Conservation (phyloP, 495 filamentous ascomycete species). For the Paragyromitra xinjiangensis region DNA sequence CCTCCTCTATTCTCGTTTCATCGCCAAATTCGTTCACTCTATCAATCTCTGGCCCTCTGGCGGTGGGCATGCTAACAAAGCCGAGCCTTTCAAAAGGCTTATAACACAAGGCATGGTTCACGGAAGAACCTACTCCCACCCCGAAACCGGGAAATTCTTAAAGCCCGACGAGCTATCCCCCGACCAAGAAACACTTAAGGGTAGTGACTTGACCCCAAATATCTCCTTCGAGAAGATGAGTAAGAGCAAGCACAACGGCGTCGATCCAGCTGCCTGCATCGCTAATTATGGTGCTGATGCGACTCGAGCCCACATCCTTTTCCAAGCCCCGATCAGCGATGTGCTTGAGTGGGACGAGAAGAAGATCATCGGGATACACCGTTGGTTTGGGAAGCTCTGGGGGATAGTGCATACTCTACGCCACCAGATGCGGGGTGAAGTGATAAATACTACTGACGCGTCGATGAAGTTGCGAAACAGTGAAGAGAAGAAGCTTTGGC, state of each 20-base stretch:
- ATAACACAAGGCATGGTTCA: slow-evolving; percentile 94
- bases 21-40: slow-evolving; percentile 80
- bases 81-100: slow-evolving; percentile 81
- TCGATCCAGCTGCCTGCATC: slow-evolving; percentile 79
- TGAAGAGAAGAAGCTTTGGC: slow-evolving; percentile 68
- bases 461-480: slow-evolving; percentile 53
- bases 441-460: not conserved
- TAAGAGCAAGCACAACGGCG: slow-evolving; percentile 93
- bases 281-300: slow-evolving; percentile 80
- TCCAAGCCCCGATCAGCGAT: slow-evolving; percentile 83
- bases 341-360: slow-evolving; percentile 86
- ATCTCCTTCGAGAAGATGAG: slow-evolving; percentile 90
- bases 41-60: slow-evolving; percentile 63
- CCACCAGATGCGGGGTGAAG: not conserved
- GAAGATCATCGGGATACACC: slow-evolving; percentile 80
- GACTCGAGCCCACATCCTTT: slow-evolving; percentile 84
- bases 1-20: slow-evolving; percentile 89
- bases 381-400: slow-evolving; percentile 72
- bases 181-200: slow-evolving; percentile 47
- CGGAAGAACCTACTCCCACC: slow-evolving; percentile 81
- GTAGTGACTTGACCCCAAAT: slow-evolving; percentile 62
- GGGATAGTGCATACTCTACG: slow-evolving; percentile 20
- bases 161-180: slow-evolving; percentile 76
- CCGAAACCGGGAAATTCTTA: slow-evolving; percentile 76
- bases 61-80: slow-evolving; percentile 54